A percentile compares a stretch with the other conserved stretches of the same genome.
Evolutionary conservation across 1,284 basidiomycete species (phyloP).

Genomic region (Stygiomarasmius scandens): DNA sequence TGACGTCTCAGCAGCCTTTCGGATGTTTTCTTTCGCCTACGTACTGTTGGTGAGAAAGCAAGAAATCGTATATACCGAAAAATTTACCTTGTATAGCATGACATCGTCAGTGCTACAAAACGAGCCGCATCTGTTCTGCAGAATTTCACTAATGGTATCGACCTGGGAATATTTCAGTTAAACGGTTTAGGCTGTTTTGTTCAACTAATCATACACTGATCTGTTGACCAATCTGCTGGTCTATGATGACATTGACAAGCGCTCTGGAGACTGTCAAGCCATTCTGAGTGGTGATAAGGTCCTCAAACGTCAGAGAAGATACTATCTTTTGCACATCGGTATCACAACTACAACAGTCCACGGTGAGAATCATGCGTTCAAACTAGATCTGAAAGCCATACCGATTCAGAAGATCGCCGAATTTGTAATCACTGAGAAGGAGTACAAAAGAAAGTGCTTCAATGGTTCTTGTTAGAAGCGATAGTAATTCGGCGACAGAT

Average conservation of each 20-base stretch:
- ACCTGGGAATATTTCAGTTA: conserved; percentile 53
- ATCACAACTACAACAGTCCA: conserved; percentile 57
- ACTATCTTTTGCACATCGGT: conserved; percentile 69
- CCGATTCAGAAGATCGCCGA: conserved; percentile 85
- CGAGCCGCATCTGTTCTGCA: conserved; percentile 93
- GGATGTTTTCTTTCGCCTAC: conserved; percentile 91
- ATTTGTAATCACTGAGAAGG: conserved; percentile 87
- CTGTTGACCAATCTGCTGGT: conserved; percentile 96
- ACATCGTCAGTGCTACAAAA: conserved; percentile 99
- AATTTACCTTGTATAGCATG: conserved; percentile 89
- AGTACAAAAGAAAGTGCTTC: conserved; percentile 94
- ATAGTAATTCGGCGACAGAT: conserved; percentile 74
- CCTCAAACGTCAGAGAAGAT: conserved; percentile 76
- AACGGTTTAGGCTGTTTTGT: background rate
- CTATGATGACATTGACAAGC: conserved; percentile 94
- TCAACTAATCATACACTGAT: conserved; percentile 85
- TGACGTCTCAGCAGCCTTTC: conserved; percentile 84
- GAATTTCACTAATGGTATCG: conserved; percentile 92
- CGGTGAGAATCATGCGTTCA: conserved; percentile 10
- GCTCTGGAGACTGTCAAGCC: conserved; percentile 85
- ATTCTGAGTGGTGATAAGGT: conserved; percentile 80
- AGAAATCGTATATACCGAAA: conserved; percentile 10
- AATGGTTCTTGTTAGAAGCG: conserved; percentile 80
- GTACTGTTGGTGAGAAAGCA: conserved; percentile 10
- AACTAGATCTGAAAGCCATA: conserved; percentile 37